Percentiles rank a stretch among this genome's conserved stretches.
Conservation (phyloP, 2,329 filamentous ascomycete species). For the Colletotrichum euphorbiae region DNA sequence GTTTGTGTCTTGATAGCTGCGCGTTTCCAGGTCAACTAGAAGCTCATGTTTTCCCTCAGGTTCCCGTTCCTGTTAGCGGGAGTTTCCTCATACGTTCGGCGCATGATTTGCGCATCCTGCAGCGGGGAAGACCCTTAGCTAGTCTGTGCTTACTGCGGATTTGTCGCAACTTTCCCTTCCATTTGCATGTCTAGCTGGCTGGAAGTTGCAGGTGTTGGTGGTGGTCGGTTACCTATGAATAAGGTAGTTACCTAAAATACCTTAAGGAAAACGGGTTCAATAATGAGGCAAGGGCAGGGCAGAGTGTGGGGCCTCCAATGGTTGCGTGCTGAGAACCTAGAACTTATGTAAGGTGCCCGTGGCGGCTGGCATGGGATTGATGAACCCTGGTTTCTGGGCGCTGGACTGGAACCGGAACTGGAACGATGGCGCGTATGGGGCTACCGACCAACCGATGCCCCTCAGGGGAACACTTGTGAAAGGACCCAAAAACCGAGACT, state of each 20-base stretch:
- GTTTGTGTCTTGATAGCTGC: no score
- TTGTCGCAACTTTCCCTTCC: slow-evolving; percentile 15
- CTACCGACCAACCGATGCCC: no score
- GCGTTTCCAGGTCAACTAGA: neutral
- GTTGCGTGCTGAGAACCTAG: neutral
- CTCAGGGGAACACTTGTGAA: no score
- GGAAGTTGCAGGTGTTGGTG: no score
- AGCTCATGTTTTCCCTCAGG: neutral
- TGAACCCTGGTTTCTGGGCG: slow-evolving; percentile 6
- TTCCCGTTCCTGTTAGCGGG: neutral
- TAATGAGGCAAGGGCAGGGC: neutral
- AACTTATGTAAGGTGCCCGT: no score
- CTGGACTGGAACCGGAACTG: slow-evolving; percentile 13
- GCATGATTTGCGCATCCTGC: slow-evolving; percentile 5
- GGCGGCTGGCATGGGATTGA: no score
- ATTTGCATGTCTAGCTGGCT: neutral
- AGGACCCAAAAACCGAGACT: neutral
- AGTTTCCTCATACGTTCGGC: neutral
- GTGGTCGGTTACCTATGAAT: no score
- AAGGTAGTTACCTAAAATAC: no score
- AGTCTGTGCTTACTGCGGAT: slow-evolving; percentile 14
- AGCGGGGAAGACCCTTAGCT: neutral
- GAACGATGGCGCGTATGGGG: slow-evolving; percentile 6
- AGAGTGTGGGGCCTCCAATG: neutral
- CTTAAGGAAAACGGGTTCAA: no score